Evolutionary conservation across 192 early-diverging fungal genomes (phyloP), one percentile per base, ranked within the genome.

Genomic region (Endogone sp.): DNA sequence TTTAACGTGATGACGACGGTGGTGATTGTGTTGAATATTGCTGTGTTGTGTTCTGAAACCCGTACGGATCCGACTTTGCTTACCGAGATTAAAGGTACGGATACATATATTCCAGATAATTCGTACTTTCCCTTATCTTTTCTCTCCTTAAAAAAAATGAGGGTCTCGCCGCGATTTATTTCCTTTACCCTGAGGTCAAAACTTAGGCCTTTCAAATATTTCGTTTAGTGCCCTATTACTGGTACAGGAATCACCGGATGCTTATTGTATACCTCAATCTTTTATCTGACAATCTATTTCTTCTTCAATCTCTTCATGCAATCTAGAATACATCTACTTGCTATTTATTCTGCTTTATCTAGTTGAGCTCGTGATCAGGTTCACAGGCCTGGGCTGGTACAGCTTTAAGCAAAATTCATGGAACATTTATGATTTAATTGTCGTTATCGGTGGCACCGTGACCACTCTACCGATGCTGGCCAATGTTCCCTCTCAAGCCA

Each of bases 391-490:
- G 11, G 85, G 85, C 1, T 87, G 78, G 80, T 49, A 55, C 10
- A 75, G 78, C 2, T 87, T 77, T 68, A 67, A 79, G 24, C 71
- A 67, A 30, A 87, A 79, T 62, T 59, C 65, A 20, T 87, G 85
- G 85, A 85, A 87, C 61, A 55, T 83, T 23, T 94, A 90, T 70
- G 91, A 92, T 78, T 37, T 91, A 2, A 75, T 87, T 8, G 84
- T 88, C 25, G 77, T 86, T 1, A 65, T 74, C 73, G 90, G 85
- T 68, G 85, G 80, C 79, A 65, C 63, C 63, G 65, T 61, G 29
- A 75, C 73, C 49, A 73, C 54, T 6, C 75, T 71, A 32, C 57
- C 60, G 28, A 72, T 25, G 3, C 49, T 84, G 27, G 59, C 49
- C 25, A 69, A 64, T 21, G 63, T 69, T n/a, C 68, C 68, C 13